phyloP scores from a whole-genome alignment of 192 early-diverging fungal genomes.

The Paraglomus occultum region DNA sequence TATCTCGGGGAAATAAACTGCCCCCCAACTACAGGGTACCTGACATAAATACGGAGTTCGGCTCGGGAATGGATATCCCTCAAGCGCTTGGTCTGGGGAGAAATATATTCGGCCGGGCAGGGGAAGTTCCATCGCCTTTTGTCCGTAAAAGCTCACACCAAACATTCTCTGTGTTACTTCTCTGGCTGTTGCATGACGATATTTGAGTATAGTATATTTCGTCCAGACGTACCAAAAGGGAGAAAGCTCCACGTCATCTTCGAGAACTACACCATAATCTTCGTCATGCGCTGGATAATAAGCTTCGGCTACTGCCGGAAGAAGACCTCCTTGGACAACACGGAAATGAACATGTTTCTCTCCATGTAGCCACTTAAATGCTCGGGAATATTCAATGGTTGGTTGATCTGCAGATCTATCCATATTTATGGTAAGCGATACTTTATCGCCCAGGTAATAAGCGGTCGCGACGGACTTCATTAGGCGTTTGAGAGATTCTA shows the following conservation, averaged over 20 bases:
- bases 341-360: constrained; percentile 50
- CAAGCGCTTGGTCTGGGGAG: constrained; percentile 45
- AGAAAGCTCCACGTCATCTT: constrained; percentile 59
- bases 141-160: constrained; percentile 54
- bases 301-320: constrained; percentile 55
- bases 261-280: constrained; percentile 55
- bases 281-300: constrained; percentile 53
- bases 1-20: constrained; percentile 58
- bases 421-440: constrained; percentile 52
- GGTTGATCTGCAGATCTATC: constrained; percentile 52
- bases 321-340: constrained; percentile 51
- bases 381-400: constrained; percentile 42
- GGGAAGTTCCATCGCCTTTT: constrained; percentile 49
- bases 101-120: constrained; percentile 49
- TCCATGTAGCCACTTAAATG: constrained; percentile 49
- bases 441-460: constrained; percentile 48
- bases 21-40: constrained; percentile 59
- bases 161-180: constrained; percentile 45
- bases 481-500: constrained; percentile 52
- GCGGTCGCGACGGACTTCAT: constrained; percentile 43
- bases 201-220: constrained; percentile 52
- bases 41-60: constrained; percentile 50
- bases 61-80: constrained; percentile 37
- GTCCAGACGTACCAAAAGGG: constrained; percentile 56
- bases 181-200: constrained; percentile 43